Conservation (phyloP, 805 yeast species). For the Komagataella pseudopastoris region DNA sequence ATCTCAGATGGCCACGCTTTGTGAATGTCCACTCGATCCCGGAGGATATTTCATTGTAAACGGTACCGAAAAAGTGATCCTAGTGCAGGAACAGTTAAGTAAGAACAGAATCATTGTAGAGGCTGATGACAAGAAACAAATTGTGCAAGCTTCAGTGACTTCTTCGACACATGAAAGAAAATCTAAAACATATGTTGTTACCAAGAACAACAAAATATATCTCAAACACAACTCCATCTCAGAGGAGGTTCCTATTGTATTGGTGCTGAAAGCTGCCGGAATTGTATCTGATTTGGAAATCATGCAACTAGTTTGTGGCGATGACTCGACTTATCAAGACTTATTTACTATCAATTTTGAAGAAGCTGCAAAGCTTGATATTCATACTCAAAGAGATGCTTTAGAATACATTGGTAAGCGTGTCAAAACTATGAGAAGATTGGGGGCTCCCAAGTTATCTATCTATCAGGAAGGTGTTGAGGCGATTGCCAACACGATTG, state of each 20-base stretch:
- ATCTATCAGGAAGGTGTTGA: conserved; percentile 90
- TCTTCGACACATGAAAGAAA: conserved; percentile 97
- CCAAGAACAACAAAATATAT: conserved; percentile 80
- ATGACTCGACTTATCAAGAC: conserved; percentile 80
- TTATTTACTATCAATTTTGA: conserved; percentile 87
- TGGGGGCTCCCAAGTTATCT: conserved; percentile 67
- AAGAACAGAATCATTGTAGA: conserved; percentile 97
- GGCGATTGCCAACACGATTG: conserved; percentile 89
- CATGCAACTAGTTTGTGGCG: conserved; percentile 88
- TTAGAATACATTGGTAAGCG: conserved; percentile 80
- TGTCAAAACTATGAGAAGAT: conserved; percentile 85
- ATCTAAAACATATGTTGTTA: conserved; percentile 90
- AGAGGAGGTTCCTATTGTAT: conserved; percentile 91
- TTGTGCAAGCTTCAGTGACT: conserved; percentile 95
- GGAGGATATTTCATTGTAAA: conserved; percentile 97
- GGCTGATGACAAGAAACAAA: conserved; percentile 87
- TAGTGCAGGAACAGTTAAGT: conserved; percentile 92
- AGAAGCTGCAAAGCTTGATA: conserved; percentile 76
- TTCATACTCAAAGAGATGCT: conserved; percentile 89
- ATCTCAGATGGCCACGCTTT: conserved; percentile 69
- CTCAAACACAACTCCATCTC: conserved; percentile 90
- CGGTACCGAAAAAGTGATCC: conserved; percentile 94
- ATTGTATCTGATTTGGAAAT: conserved; percentile 85
- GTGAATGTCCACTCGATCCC: conserved; percentile 96
- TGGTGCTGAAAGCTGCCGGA: conserved; percentile 91